Evolutionary conservation across 2,329 filamentous ascomycete genomes (phyloP), one percentile per base, ranked within the genome.

Genomic region (Fusarium sp.): DNA sequence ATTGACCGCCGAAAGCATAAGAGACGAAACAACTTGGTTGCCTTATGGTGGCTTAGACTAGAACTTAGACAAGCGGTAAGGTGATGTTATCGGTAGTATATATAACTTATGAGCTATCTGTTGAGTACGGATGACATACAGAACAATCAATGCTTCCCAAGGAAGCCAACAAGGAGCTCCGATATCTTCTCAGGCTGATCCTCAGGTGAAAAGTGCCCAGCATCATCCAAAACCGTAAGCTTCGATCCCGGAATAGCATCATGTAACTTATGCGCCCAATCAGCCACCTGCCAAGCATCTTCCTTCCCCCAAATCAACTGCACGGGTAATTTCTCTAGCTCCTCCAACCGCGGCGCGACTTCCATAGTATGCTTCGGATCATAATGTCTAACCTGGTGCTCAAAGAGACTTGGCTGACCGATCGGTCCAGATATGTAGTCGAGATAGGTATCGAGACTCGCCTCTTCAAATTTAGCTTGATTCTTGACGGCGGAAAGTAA

Each of bases 301-400:
- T 79, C 63, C 1, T 64, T 68, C 4, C 77, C 79, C 77, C 78
- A 79, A 4, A 80, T 75, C 2, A 77, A 12, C 44, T 78, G 72
- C 8, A 78, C 76, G 1, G 76, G 75, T 1, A 77, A 10, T 24
- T 72, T 71, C 5, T 52, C 62, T 5, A 79, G 63, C 44, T 78
- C 73, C 1, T 30, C 50, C 1, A 79, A 66, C 5, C 67, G 72
- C 1, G 68, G 54, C 1, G 72, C 66, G 11, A 80, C 59, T 50
- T 80, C 77, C 64, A 79, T 60, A 4, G 78, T 79, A 52, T 79
- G 78, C n/a, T 75, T 79, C 1, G 75, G 75, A 14, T 79, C 76
- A 29, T 79, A 79, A 46, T 79, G 76, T 3, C 73, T 75, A 25
- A 80, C 61, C 34, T 79, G 78, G 43, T 80, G 78, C 60, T 78